Conservation (phyloP, 495 filamentous ascomycete species). For the Lichina pygmaea region DNA sequence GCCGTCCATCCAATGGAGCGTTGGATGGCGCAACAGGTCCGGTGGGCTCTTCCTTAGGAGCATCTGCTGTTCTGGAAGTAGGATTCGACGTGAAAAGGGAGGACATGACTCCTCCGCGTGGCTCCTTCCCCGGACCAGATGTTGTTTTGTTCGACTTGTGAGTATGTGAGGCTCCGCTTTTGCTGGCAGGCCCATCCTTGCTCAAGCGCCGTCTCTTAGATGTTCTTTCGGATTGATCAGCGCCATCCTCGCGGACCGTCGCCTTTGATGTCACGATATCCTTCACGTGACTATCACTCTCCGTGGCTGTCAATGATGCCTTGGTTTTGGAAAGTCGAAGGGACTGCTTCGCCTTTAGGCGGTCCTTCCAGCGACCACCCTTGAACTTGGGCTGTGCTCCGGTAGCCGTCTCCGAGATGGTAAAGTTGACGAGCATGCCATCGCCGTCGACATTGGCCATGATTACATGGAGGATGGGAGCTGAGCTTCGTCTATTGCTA, state of each 20-base stretch:
- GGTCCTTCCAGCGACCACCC: slow-evolving; percentile 77
- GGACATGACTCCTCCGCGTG: slow-evolving; percentile 32
- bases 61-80: slow-evolving; percentile 25
- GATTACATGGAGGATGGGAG: not conserved
- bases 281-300: slow-evolving; percentile 1
- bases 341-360: slow-evolving; percentile 53
- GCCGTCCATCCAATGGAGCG: slow-evolving; percentile 69
- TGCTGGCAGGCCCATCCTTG: slow-evolving; percentile 1
- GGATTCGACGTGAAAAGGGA: slow-evolving; percentile 84
- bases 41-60: slow-evolving; percentile 15
- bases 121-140: not conserved
- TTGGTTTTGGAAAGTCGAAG: slow-evolving; percentile 22
- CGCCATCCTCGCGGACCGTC: slow-evolving; percentile 8
- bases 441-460: slow-evolving; percentile 44
- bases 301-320: slow-evolving; percentile 2
- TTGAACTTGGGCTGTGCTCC: slow-evolving; percentile 39
- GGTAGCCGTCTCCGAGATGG: slow-evolving; percentile 30
- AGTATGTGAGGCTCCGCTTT: not conserved
- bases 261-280: slow-evolving; percentile 13
- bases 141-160: not conserved
- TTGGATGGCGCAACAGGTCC: slow-evolving; percentile 58
- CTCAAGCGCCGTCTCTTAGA: slow-evolving; percentile 8
- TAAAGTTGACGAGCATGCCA: slow-evolving; percentile 85
- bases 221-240: not conserved
- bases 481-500: too few relatives aligned